Evolutionary conservation across 225 moss, liverwort and hornwort genomes (phyloP).

Genomic region (Antitrichia curtipendula): DNA sequence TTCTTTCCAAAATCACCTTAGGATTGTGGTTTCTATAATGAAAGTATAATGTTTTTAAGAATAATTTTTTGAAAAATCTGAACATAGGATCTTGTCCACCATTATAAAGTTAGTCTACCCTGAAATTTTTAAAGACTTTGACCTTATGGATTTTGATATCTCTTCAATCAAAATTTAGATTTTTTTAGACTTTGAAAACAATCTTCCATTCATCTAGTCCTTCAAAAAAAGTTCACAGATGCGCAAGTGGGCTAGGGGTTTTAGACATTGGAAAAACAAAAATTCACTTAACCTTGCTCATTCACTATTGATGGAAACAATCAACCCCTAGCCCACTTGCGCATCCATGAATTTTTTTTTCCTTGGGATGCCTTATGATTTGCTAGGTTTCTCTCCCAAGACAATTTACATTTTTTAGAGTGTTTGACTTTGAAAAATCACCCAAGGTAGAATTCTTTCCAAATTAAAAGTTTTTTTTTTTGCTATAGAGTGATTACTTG

Average conservation of each 20-base stretch:
- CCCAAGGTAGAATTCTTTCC: not conserved
- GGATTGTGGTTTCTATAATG: accelerated
- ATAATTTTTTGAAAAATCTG: not conserved
- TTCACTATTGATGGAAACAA: not conserved
- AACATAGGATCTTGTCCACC: not conserved
- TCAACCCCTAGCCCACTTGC: accelerated
- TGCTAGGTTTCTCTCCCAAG: accelerated
- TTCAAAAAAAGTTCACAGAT: too few species aligned
- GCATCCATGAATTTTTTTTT: not conserved
- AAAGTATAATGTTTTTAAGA: not conserved
- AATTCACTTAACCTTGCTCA: not conserved
- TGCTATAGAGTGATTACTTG: not conserved
- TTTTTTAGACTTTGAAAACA: too few species aligned
- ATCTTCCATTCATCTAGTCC: too few species aligned
- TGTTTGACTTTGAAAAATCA: not conserved
- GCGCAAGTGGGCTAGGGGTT: too few species aligned
- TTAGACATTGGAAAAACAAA: not conserved
- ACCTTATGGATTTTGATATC: accelerated
- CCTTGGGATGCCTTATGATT: too few species aligned
- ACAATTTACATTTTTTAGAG: not conserved
- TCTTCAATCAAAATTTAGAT: not conserved
- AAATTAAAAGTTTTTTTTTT: accelerated
- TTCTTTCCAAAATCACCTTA: not conserved
- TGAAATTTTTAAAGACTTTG: not conserved
- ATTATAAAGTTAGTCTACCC: not conserved